Evolutionary conservation across 2,329 filamentous ascomycete species (phyloP).

Genomic region (Truncatella angustata): DNA sequence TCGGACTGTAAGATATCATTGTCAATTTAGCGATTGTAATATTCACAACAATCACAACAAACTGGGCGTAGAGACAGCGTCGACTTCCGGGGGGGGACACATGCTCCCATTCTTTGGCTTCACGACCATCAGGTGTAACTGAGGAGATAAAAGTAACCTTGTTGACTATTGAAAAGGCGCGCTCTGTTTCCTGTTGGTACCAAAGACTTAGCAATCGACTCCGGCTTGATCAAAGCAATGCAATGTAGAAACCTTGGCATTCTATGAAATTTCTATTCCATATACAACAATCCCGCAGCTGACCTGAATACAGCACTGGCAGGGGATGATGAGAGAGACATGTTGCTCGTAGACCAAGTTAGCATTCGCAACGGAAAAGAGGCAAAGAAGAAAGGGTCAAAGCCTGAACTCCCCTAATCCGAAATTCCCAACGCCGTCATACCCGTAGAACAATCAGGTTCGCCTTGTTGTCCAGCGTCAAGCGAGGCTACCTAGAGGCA

Average conservation of each 20-base stretch:
- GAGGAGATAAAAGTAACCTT: too few relatives aligned
- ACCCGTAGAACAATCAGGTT: constrained; percentile 6
- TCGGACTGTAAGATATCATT: constrained; percentile 32
- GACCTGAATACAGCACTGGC: background rate
- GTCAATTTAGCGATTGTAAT: too few relatives aligned
- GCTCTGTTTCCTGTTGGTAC: constrained; percentile 15
- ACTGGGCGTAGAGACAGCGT: too few relatives aligned
- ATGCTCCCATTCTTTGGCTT: too few relatives aligned
- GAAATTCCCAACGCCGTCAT: constrained; percentile 16
- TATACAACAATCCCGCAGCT: background rate
- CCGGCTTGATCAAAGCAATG: constrained; percentile 10
- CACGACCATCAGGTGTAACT: too few relatives aligned
- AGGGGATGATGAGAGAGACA: constrained; percentile 11
- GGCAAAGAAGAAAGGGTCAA: constrained; percentile 26
- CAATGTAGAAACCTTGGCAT: constrained; percentile 17
- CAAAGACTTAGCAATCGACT: constrained; percentile 21
- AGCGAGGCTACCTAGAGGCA: constrained; percentile 21
- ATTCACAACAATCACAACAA: too few relatives aligned
- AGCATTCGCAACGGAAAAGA: constrained; percentile 27
- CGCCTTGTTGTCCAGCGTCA: constrained; percentile 9
- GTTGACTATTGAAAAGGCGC: background rate
- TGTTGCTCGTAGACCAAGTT: constrained; percentile 26
- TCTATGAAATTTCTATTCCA: constrained; percentile 10
- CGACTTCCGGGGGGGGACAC: too few relatives aligned
- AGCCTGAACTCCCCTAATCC: constrained; percentile 24